A percentile compares a stretch with the other conserved stretches of the same genome.
Conservation (phyloP, 495 filamentous ascomycete species). For the Lasiosphaeria miniovina region DNA sequence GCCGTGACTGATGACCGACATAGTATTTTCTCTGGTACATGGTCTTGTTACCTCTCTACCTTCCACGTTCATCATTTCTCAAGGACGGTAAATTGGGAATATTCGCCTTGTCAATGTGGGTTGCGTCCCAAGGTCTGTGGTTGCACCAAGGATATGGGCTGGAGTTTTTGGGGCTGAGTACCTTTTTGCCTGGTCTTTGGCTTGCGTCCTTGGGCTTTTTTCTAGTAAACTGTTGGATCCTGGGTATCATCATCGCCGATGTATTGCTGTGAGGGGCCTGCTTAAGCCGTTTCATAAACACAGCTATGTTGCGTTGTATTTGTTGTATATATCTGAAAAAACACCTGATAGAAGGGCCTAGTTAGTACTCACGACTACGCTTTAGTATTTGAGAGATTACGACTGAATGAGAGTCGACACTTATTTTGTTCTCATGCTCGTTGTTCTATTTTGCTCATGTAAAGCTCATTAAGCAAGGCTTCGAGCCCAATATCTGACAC, state of each 20-base stretch:
- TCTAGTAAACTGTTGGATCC: constrained; percentile 77
- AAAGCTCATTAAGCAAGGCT: too few species aligned
- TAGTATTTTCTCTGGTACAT: constrained; percentile 99
- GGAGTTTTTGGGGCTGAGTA: constrained; percentile 84
- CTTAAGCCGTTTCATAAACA: background rate
- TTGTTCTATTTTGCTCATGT: too few species aligned
- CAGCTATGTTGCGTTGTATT: background rate
- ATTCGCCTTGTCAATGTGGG: constrained; percentile 64
- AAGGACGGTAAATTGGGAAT: constrained; percentile 56
- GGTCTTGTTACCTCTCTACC: constrained; percentile 85
- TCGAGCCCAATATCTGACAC: too few species aligned
- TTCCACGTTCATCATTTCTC: constrained; percentile 74
- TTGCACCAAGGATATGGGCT: constrained; percentile 83
- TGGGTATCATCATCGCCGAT: constrained; percentile 76
- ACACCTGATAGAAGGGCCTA: background rate
- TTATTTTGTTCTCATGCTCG: too few species aligned
- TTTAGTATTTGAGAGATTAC: too few species aligned
- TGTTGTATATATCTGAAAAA: background rate
- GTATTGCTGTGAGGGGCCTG: constrained; percentile 23
- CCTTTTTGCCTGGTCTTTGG: constrained; percentile 83
- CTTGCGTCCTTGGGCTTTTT: constrained; percentile 74
- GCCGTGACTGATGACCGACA: background rate
- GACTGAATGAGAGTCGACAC: too few species aligned
- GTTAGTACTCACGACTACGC: background rate
- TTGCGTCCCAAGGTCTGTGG: constrained; percentile 72